phyloP scores from a whole-genome alignment of 2,329 filamentous ascomycete species.

The Hortaea werneckii region DNA sequence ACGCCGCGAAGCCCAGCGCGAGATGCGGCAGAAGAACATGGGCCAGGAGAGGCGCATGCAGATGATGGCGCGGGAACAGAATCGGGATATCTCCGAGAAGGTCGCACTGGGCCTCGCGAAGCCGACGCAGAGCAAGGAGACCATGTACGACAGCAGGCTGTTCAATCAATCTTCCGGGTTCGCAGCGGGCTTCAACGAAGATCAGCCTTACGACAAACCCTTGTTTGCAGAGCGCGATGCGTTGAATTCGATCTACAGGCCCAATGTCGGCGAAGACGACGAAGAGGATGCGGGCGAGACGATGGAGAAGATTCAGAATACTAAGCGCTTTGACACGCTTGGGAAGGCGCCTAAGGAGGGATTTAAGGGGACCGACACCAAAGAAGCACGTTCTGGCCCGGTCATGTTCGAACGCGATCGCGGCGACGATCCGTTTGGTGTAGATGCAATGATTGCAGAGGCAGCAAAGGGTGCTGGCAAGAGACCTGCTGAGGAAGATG shows the following conservation, averaged over 20 bases:
- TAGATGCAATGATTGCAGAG: constrained; percentile 85
- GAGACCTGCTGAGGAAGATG: constrained; percentile 49
- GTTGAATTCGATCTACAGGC: constrained; percentile 86
- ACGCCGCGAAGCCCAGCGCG: constrained; percentile 73
- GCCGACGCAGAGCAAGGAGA: constrained; percentile 80
- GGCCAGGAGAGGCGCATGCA: constrained; percentile 84
- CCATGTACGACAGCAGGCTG: constrained; percentile 92
- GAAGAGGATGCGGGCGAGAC: constrained; percentile 69
- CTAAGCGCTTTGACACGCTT: constrained; percentile 76
- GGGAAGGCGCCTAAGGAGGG: constrained; percentile 67
- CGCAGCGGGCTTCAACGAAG: constrained; percentile 83
- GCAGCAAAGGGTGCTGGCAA: constrained; percentile 57
- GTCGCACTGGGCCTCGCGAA: constrained; percentile 90
- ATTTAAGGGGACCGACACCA: constrained; percentile 77
- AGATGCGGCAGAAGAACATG: constrained; percentile 90
- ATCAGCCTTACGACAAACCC: constrained; percentile 94
- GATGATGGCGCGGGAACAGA: constrained; percentile 87
- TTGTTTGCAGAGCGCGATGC: constrained; percentile 93
- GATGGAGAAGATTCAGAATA: constrained; percentile 79
- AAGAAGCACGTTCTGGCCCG: constrained; percentile 77
- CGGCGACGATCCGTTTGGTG: constrained; percentile 74
- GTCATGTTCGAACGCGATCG: constrained; percentile 92
- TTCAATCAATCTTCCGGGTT: constrained; percentile 94
- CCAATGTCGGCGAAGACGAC: constrained; percentile 60
- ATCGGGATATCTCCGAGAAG: constrained; percentile 94